Evolutionary conservation across 495 filamentous ascomycete species (phyloP).

Genomic region (Xylaria palmicola): DNA sequence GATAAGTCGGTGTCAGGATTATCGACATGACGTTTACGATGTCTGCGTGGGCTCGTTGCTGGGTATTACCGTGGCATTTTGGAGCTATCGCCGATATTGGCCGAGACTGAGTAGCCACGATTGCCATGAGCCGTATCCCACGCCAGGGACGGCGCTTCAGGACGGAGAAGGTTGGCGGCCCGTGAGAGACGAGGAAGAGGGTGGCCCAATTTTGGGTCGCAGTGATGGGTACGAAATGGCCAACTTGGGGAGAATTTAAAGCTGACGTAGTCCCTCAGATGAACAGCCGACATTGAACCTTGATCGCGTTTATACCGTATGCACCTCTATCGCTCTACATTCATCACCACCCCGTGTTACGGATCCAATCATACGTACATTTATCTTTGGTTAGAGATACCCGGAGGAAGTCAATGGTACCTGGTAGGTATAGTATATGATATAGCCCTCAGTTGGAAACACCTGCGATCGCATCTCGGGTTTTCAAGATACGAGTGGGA

Average conservation of each 20-base stretch:
- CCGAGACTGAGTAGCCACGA: constrained; percentile 46
- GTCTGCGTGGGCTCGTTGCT: constrained; percentile 75
- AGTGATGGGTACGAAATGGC: constrained; percentile 31
- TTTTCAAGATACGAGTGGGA: not conserved
- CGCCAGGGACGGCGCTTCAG: constrained; percentile 26
- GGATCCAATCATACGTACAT: too few relatives aligned
- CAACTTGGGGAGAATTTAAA: constrained; percentile 13
- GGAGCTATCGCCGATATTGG: constrained; percentile 73
- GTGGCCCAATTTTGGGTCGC: constrained; percentile 23
- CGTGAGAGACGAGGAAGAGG: constrained; percentile 35
- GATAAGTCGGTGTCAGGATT: constrained; percentile 89
- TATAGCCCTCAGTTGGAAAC: not conserved
- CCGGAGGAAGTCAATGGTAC: not conserved
- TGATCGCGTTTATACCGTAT: not conserved
- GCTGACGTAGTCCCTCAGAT: constrained; percentile 29
- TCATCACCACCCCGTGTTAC: not conserved
- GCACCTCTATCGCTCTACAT: not conserved
- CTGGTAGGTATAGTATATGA: not conserved
- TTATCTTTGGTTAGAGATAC: not conserved
- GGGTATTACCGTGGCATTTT: constrained; percentile 72
- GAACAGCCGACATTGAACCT: constrained; percentile 1
- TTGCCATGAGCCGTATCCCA: constrained; percentile 52
- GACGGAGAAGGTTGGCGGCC: constrained; percentile 29
- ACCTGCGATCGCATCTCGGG: not conserved
- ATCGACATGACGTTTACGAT: constrained; percentile 92